Evolutionary conservation across 1,284 basidiomycete genomes (phyloP), one percentile per base, ranked within the genome.

Genomic region (Ustilago shanxiensis): DNA sequence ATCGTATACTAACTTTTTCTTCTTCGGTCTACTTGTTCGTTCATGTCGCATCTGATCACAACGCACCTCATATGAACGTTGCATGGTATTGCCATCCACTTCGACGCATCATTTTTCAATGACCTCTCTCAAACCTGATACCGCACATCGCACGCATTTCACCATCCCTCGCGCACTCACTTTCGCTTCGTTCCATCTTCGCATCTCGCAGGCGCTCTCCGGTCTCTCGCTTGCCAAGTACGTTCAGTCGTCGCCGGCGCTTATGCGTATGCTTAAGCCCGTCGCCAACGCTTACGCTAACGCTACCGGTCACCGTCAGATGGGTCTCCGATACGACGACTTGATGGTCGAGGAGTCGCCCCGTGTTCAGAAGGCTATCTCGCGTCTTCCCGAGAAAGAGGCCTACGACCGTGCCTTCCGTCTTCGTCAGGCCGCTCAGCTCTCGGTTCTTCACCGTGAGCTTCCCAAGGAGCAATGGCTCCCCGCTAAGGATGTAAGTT

Each of bases 251-350:
- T 92, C 90, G 61, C 91, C 90, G 83, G 89, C 89, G 51, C 89
- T 95, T 63, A 89, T 88, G 83, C 89, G 88, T 67, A 88, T 90
- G 87, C 81, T 97, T 79, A 91, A 91, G 81, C 95, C 95, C 64
- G 77, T 98, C 70, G 93, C 95, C 14, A 89, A 90, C 83, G 93
- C 92, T 89, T 98, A 97, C 87, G 92, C 92, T 80, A 87, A 92
- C 85, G 88, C 91, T 61, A 88, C 92, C 49, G 95, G 95, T 50
- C 94, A 96, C 90, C 91, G 95, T 82, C 90, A 92, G 87, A 90
- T 94, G 86, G 96, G 96, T 81, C 91, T 98, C 87, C 92, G 91
- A 86, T 97, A 97, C 88, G 96, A 99, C 87, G 96, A 99, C 89
- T 90, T 99, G 82, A 88, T 98, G 77, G 88, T 93, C 68, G 95